Conservation (phyloP, 768 basidiomycete genomes). For the Boletus speciosus region DNA sequence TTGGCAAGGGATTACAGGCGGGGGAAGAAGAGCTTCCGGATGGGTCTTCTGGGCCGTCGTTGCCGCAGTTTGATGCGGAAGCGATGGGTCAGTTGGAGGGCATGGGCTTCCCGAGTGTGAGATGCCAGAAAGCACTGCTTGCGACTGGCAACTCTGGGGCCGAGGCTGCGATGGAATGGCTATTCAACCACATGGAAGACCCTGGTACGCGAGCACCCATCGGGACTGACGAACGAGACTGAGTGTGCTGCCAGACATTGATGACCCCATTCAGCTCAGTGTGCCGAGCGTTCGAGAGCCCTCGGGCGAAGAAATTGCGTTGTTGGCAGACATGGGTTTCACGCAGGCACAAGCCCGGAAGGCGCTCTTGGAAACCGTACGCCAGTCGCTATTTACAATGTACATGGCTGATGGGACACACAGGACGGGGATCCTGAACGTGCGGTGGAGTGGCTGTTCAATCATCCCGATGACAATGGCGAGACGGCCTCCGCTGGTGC, state of each 20-base stretch:
- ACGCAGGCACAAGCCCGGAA: conserved; percentile 77
- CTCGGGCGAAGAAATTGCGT: conserved; percentile 61
- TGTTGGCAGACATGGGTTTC: conserved; percentile 93
- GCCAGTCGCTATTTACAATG: neutral
- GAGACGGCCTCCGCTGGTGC: conserved; percentile 39
- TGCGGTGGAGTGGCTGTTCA: conserved; percentile 96
- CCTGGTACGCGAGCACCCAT: conserved; percentile 48
- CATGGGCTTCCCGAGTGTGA: conserved; percentile 87
- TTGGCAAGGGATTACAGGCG: conserved; percentile 67
- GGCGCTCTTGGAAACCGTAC: conserved; percentile 80
- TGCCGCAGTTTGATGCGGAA: conserved; percentile 68
- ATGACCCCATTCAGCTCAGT: conserved; percentile 57
- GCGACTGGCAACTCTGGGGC: conserved; percentile 78
- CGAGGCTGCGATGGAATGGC: conserved; percentile 92
- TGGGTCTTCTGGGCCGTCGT: conserved; percentile 36
- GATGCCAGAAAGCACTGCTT: conserved; percentile 87
- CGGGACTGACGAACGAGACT: neutral
- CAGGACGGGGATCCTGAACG: conserved; percentile 76
- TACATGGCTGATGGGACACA: neutral
- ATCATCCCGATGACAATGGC: conserved; percentile 83
- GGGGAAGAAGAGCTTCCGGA: conserved; percentile 70
- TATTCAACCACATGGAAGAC: conserved; percentile 95
- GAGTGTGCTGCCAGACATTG: conserved; percentile 64
- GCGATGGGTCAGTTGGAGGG: conserved; percentile 74
- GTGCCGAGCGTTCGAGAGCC: conserved; percentile 47